Evolutionary conservation across 352 stramenopile genomes (phyloP), one percentile per base, ranked within the genome.

Genomic region (Globisporangium nodosum): DNA sequence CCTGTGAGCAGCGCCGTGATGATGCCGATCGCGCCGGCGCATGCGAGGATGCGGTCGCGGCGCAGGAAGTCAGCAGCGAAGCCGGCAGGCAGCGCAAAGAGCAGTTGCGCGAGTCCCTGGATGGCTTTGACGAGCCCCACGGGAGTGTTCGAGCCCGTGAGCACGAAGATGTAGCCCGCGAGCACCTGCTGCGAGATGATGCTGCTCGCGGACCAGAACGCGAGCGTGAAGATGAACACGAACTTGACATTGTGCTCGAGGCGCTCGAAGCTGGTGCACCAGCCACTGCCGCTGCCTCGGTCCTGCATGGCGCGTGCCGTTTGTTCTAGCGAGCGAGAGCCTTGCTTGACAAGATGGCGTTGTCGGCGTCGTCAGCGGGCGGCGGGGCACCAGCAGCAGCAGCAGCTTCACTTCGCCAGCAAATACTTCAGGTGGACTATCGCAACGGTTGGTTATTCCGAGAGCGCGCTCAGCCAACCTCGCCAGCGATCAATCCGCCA

Each of bases 191-290:
- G 71, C 5, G 65, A 81, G 18, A 86, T 62, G 43, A 90, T 77
- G 49, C 78, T 85, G 61, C 58, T 84, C 45, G 79, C 74, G 24
- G 76, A 70, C 65, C 69, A 85, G 69, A 80, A 89, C 50, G 67
- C 57, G 52, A 87, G 63, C 11, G 81, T 88, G 67, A 92, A 92
- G 58, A 90, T 56, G 64, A 87, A 81, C 30, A 79, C 65, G 45
- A 82, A 80, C 71, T 82, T 78, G 53, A 88, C 72, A 40, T 92
- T 92, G 65, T 87, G 74, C 56, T 88, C 79, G n/a, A 74, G 61
- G 40, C 37, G 60, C 7, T 27, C 45, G 16, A 61, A 31, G 24
- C 46, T 30, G 12, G 27, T 20, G 27, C 42, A 58, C 11, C 51
- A 56, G 9, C 37, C 47, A 16, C 13, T n/a, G 24, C 21, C n/a